Percentiles rank a stretch among this genome's conserved stretches.
These are phyloP conservation scores for Podila epigama DNA, from an alignment of 192 early-diverging fungal species.

Conservation along the genomic window DNA sequence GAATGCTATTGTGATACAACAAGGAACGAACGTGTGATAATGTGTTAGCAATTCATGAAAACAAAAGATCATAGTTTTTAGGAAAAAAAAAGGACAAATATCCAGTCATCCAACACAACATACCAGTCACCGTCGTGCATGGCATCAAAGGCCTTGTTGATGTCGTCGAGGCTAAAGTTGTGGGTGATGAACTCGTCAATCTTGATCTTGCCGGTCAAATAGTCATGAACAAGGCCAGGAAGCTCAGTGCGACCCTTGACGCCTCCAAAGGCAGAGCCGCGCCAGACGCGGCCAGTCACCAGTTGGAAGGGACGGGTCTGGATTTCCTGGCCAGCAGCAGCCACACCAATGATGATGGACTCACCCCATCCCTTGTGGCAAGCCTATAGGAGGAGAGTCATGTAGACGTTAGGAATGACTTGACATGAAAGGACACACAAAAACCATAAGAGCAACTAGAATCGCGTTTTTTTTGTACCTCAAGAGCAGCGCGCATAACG, in stretches of 20 bases:
- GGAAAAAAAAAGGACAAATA: not conserved
- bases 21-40: not conserved
- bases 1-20: constrained; percentile 20
- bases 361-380: constrained; percentile 94
- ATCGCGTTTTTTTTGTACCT: too few relatives aligned
- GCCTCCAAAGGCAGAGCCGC: constrained; percentile 96
- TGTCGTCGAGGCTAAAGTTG: constrained; percentile 78
- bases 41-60: not conserved
- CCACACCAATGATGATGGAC: constrained; percentile 91
- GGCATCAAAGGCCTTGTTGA: constrained; percentile 92
- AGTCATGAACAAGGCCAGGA: constrained; percentile 86
- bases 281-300: constrained; percentile 96
- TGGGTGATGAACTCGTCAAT: constrained; percentile 94
- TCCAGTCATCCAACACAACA: not conserved
- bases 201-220: constrained; percentile 83
- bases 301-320: constrained; percentile 95
- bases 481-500: constrained; percentile 95
- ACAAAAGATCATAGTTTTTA: not conserved
- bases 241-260: constrained; percentile 94
- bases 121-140: constrained; percentile 84
- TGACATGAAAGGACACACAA: not conserved
- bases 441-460: constrained; percentile 7
- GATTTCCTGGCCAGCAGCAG: constrained; percentile 92
- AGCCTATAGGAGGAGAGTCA: constrained; percentile 22
- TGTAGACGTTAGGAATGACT: not conserved